Base-by-base conservation (phyloP, 305 asterid species). In the Fraxinus xanthoxyloides region DNA sequence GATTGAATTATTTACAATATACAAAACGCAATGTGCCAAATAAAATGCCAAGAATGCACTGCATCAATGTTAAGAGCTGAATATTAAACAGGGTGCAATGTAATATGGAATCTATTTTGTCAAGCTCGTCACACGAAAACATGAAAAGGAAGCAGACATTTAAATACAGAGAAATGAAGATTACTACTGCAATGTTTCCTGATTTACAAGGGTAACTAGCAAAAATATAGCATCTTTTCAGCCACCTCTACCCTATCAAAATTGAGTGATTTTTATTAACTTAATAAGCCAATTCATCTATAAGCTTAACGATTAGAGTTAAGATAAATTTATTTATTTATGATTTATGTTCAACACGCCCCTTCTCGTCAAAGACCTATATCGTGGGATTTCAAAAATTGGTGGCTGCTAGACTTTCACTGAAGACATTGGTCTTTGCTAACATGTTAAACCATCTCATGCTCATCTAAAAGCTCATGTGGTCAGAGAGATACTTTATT, bases 1-100 rank as follows among this genome's bases (percentile, higher is more conserved):
- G 67, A 75, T 46, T 24, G 28, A 81, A 72, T 31, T 73, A 65
- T 12, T 21, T 56, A 8, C 19, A 31, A 77, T 80, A 43, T 61
- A 72, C 2, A 61, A 61, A 46, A 59, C 84, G 87, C 31, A 56
- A 78, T 35, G 10, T n/a, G 34, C 9, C 40, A 54, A 3, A 59
- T 28, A 46, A 77, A 72, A 48, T 19, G 19, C 15, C 40, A 40
- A n/a, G 32, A 77, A 48, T 56, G 46, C 61, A 59, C 77, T 26
- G 21, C 21, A 48, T 48, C 4, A 15, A 48, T 48, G 21, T 17
- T 15, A 17, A 17, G 6, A 17, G 61, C 23, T 51, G 23, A 51
- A 51, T 51, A 48, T 51, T 51, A 51, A 51, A 51, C 61, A 51
- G 23, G 23, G 61, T 51, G 61, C 8, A 51, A 51, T 17, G 61